Base-by-base conservation (phyloP, 306 rosid species). In the Spatholobus suberectus region DNA sequence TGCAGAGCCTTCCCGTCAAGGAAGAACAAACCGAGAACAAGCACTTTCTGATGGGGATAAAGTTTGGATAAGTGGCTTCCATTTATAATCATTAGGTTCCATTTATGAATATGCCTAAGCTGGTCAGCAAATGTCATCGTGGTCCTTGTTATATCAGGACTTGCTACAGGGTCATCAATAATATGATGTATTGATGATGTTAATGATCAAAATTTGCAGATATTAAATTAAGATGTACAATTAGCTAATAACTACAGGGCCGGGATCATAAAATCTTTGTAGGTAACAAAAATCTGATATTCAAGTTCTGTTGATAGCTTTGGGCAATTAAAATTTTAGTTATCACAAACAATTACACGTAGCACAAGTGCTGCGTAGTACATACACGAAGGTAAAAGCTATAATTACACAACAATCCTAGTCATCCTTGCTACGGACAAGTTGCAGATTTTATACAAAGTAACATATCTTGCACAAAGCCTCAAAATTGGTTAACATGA, bases 311-410 rank as follows among this genome's bases (percentile, higher is more conserved):
- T 68, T 46, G n/a, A 34, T 77, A 27, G 44, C 8, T 68, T 20
- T 20, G 38, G 34, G 49, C 32, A 32, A 40, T 66, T 55, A 34
- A 46, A 81, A 75, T 34, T 47, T 20, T 66, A 13, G 5, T 18
- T 29, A 17, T 62, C 63, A 75, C 58, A n/a, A 52, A 65, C 21
- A 51, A 66, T 65, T 13, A 38, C 67, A n/a, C 52, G 43, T 21
- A 41, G 69, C 65, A 63, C 38, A 6, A 35, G 49, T 35, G 49
- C 35, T 62, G 69, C 75, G 38, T 24, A 18, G 77, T 41, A 54
- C 18, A 40, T 26, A 35, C 66, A 81, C 11, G 37, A 51, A 38
- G 80, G 26, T 73, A 49, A 74, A 74, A 73, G n/a, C 74, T 46
- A 27, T 15, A 81, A 62, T 41, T 59, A 66, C 32, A 41, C 27